phyloP scores from a whole-genome alignment of 1,139 yeast species.

The Arxiozyma heterogenica region DNA sequence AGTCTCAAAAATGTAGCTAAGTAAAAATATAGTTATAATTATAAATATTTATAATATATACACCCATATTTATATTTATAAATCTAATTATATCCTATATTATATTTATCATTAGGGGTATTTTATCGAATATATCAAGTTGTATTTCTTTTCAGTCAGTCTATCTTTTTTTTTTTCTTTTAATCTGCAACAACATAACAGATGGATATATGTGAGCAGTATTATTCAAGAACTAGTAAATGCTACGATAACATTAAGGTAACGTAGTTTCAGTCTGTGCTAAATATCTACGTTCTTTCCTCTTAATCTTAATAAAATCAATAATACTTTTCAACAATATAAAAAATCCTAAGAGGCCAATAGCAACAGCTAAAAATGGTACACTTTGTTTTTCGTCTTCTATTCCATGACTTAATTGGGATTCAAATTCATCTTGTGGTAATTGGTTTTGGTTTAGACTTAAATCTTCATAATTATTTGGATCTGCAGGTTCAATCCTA shows the following conservation, averaged over 20 bases:
- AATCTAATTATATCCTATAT: not conserved
- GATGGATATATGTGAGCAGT: not conserved
- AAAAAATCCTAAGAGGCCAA: constrained; percentile 49
- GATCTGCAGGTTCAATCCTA: constrained; percentile 42
- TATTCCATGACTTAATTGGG: constrained; percentile 34
- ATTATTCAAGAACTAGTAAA: too few relatives aligned
- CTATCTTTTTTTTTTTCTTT: not conserved
- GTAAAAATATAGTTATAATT: too few relatives aligned
- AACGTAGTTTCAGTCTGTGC: constrained; percentile 18
- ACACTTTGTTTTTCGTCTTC: constrained; percentile 36
- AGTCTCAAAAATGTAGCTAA: too few relatives aligned
- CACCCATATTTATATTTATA: not conserved
- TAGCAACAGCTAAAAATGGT: constrained; percentile 21
- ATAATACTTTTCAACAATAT: constrained; percentile 56
- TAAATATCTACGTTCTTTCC: constrained; percentile 45
- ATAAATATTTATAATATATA: too few relatives aligned
- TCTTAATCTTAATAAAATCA: constrained; percentile 69
- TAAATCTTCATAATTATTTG: constrained; percentile 47
- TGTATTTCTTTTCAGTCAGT: too few relatives aligned
- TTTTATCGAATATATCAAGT: not conserved
- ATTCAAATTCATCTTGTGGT: constrained; percentile 38
- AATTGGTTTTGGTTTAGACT: constrained; percentile 18
- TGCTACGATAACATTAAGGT: not conserved
- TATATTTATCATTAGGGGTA: not conserved
- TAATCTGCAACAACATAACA: not conserved